phyloP scores from a whole-genome alignment of 2,329 filamentous ascomycete genomes.

The Fusarium buxicola region DNA sequence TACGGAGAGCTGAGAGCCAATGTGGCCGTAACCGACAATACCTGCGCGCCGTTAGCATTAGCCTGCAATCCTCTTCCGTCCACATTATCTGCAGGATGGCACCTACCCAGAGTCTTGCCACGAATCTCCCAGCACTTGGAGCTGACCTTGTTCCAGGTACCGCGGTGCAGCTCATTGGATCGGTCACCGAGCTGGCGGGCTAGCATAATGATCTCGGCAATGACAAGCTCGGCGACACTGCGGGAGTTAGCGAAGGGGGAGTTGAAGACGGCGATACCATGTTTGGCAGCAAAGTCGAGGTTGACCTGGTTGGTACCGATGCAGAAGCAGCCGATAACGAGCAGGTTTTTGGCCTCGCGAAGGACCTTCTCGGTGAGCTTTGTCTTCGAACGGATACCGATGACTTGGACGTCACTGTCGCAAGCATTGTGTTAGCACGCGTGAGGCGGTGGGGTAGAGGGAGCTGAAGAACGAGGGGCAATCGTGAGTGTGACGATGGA shows the following conservation, averaged over 20 bases:
- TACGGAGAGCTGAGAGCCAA: constrained; percentile 94
- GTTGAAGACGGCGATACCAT: constrained; percentile 98
- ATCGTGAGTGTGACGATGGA: constrained; percentile 18
- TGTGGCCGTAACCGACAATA: constrained; percentile 97
- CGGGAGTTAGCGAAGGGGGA: constrained; percentile 98
- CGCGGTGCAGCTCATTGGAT: constrained; percentile 92
- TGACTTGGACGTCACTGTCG: constrained; percentile 89
- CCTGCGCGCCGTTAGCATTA: constrained; percentile 55
- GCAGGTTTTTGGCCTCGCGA: constrained; percentile 89
- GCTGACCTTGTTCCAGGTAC: constrained; percentile 98
- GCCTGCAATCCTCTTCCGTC: background rate
- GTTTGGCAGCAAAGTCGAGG: constrained; percentile 81
- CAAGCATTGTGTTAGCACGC: constrained; percentile 30
- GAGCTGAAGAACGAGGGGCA: constrained; percentile 27
- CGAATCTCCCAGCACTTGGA: constrained; percentile 97
- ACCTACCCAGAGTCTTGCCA: constrained; percentile 89
- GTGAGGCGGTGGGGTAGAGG: constrained; percentile 6
- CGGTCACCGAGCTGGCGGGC: constrained; percentile 94
- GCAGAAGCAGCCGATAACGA: constrained; percentile 98
- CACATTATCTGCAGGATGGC: background rate
- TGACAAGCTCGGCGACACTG: constrained; percentile 95
- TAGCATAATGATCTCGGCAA: constrained; percentile 90
- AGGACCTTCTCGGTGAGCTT: constrained; percentile 90
- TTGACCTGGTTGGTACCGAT: constrained; percentile 98
- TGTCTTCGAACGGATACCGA: constrained; percentile 98